Evolutionary conservation across 192 early-diverging fungal genomes (phyloP).

Genomic region (Umbelopsis isabellina): DNA sequence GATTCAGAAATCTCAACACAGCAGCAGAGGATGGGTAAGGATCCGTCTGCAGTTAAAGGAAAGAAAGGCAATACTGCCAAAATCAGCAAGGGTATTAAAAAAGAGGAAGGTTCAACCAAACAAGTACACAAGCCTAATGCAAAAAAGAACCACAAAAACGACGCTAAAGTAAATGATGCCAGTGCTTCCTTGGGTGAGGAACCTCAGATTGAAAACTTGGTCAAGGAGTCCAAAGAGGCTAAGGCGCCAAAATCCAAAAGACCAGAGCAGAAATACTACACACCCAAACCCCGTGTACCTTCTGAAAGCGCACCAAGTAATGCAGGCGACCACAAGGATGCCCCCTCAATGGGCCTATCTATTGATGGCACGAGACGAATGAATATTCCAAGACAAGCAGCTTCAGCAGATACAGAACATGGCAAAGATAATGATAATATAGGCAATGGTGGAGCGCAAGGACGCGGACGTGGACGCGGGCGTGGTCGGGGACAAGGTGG

Average conservation of each 20-base stretch:
- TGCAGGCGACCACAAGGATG: background rate
- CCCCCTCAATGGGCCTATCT: background rate
- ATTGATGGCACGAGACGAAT: constrained; percentile 1
- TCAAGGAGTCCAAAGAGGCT: background rate
- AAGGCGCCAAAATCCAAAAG: background rate
- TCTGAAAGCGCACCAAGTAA: background rate
- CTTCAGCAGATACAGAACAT: background rate
- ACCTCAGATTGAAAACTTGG: background rate
- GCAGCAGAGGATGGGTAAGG: no score
- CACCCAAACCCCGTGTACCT: background rate
- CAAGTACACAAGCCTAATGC: background rate
- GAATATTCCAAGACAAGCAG: constrained; percentile 3
- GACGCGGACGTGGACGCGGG: constrained; percentile 22
- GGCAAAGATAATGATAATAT: background rate
- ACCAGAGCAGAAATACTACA: constrained; percentile 9
- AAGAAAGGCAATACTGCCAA: no score
- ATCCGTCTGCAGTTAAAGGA: no score
- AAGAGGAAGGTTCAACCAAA: constrained; percentile 15
- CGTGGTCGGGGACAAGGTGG: constrained; percentile 8
- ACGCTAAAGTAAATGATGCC: background rate
- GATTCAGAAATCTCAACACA: no score
- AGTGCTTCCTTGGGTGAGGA: background rate
- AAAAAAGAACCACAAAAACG: background rate
- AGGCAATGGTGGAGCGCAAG: background rate
- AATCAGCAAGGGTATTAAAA: no score